These are phyloP conservation scores for Carex arenaria DNA, from an alignment of 202 grass and related monocot genomes.

Conservation along the genomic window DNA sequence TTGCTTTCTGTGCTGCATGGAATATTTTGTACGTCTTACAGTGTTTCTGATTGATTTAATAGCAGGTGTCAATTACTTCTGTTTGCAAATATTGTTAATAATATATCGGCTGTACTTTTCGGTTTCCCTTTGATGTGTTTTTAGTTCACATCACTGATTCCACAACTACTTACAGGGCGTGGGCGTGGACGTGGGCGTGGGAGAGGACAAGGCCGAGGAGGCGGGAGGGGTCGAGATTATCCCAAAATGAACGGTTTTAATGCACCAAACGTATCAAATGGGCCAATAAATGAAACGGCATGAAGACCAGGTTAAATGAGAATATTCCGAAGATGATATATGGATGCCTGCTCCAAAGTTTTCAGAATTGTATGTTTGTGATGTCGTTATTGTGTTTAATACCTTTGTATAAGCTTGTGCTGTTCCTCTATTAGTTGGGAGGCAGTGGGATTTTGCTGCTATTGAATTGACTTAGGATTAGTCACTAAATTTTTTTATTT, in stretches of 20 bases:
- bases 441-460: conserved; percentile 50
- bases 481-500: conserved; percentile 33
- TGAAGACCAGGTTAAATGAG: background rate
- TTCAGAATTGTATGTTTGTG: conserved; percentile 63
- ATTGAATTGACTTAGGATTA: conserved; percentile 38
- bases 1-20: conserved; percentile 1
- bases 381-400: conserved; percentile 48
- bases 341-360: conserved; percentile 82
- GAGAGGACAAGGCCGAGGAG: conserved; percentile 48
- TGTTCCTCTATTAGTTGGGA: conserved; percentile 39
- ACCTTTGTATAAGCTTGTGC: conserved; percentile 67
- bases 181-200: conserved; percentile 63
- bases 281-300: conserved; percentile 6
- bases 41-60: background rate
- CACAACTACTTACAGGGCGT: conserved; percentile 33
- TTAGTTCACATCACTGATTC: background rate
- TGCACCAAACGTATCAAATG: conserved; percentile 31
- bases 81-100: background rate
- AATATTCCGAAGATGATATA: conserved; percentile 20
- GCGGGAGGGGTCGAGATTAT: conserved; percentile 53
- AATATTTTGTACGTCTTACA: background rate
- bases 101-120: background rate
- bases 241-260: conserved; percentile 34
- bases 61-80: background rate
- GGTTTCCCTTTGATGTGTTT: background rate